Percentiles rank a stretch among this genome's conserved stretches.
Conservation (phyloP, 352 stramenopile species). For the Globisporangium nunn region DNA sequence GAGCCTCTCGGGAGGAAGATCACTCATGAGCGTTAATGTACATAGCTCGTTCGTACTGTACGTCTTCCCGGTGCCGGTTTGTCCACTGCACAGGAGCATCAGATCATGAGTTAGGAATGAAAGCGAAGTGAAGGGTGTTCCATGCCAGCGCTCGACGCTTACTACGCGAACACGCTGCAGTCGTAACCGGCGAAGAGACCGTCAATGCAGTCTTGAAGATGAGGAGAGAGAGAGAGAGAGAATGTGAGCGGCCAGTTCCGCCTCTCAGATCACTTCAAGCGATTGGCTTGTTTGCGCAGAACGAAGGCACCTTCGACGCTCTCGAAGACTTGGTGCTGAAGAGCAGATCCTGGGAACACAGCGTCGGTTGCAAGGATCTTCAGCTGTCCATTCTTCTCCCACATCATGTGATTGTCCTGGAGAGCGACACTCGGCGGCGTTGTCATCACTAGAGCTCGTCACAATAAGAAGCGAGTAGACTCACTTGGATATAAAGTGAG, state of each 20-base stretch:
- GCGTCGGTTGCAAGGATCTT: constrained; percentile 51
- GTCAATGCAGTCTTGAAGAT: constrained; percentile 42
- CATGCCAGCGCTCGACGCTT: constrained; percentile 7
- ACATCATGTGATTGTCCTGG: constrained; percentile 37
- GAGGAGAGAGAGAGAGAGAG: background rate
- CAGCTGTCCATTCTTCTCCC: constrained; percentile 62
- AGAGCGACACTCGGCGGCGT: background rate
- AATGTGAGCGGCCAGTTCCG: too few species aligned
- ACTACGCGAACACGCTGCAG: constrained; percentile 73
- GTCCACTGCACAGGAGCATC: constrained; percentile 26
- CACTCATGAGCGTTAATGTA: background rate
- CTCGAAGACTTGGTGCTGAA: constrained; percentile 38
- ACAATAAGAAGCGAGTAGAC: background rate
- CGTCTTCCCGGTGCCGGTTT: constrained; percentile 66
- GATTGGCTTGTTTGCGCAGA: too few species aligned
- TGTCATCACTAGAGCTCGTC: background rate
- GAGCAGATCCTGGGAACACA: constrained; percentile 29
- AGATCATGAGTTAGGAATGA: constrained; percentile 5
- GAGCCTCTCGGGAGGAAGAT: too few species aligned
- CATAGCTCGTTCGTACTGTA: constrained; percentile 29
- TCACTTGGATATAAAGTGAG: constrained; percentile 32
- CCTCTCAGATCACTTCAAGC: too few species aligned
- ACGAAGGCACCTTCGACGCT: constrained; percentile 43
- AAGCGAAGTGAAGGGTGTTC: too few species aligned
- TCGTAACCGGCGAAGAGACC: constrained; percentile 56